Percentiles rank a stretch among this genome's conserved stretches.
These are phyloP conservation scores for Cryptosporidium sp. DNA, from an alignment of 169 alveolate species.

Conservation along the genomic window DNA sequence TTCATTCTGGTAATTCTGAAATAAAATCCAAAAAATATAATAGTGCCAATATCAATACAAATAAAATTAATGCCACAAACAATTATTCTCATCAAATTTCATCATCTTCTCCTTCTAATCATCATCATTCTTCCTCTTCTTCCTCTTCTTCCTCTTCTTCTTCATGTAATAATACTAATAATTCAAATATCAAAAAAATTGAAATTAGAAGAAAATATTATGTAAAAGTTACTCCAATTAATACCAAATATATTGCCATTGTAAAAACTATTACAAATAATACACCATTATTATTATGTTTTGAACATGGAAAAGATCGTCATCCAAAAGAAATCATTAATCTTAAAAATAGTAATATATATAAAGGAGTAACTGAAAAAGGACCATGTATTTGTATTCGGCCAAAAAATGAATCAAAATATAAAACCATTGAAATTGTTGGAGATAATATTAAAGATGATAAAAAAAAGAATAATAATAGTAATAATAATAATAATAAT, in stretches of 20 bases:
- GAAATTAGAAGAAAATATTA: slow-evolving; percentile 64
- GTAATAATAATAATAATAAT: background rate
- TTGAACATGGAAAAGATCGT: slow-evolving; percentile 68
- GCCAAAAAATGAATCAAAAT: slow-evolving; percentile 57
- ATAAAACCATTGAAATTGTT: slow-evolving; percentile 43
- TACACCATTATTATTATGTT: slow-evolving; percentile 61
- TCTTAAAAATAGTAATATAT: slow-evolving; percentile 44
- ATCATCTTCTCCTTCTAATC: background rate
- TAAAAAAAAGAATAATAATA: background rate
- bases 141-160: background rate
- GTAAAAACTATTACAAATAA: slow-evolving; percentile 61
- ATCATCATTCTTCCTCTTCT: background rate
- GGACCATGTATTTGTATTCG: slow-evolving; percentile 72
- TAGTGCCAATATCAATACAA: background rate
- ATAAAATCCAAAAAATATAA: background rate
- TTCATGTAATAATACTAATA: background rate
- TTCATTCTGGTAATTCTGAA: background rate
- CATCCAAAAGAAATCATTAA: slow-evolving; percentile 65
- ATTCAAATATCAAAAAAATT: background rate
- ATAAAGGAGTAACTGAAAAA: slow-evolving; percentile 66
- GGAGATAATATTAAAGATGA: background rate
- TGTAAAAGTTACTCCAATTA: slow-evolving; percentile 60
- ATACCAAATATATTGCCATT: slow-evolving; percentile 66
- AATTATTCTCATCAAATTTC: background rate
- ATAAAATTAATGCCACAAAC: background rate